Conservation (phyloP, 2,329 filamentous ascomycete species). For the Fusarium nygamai region DNA sequence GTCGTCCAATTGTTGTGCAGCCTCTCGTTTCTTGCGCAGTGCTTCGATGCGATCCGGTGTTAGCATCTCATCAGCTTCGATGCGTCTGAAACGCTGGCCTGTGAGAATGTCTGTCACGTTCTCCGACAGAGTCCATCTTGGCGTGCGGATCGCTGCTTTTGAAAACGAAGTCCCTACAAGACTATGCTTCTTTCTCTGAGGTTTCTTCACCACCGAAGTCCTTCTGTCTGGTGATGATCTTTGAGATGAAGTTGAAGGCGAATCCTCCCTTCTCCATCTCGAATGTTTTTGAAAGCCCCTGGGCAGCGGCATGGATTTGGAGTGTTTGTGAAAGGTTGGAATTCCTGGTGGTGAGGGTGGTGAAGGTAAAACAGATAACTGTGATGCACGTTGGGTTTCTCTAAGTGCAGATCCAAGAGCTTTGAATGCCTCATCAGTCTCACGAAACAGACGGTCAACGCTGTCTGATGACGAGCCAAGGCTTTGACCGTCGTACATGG, state of each 20-base stretch:
- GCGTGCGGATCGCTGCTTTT: slow-evolving; percentile 33
- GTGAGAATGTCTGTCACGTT: slow-evolving; percentile 67
- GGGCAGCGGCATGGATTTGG: slow-evolving; percentile 40
- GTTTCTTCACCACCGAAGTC: slow-evolving; percentile 53
- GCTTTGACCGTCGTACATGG: slow-evolving; percentile 31
- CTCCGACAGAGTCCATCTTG: slow-evolving; percentile 64
- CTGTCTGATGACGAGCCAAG: slow-evolving; percentile 47
- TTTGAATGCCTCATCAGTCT: slow-evolving; percentile 62
- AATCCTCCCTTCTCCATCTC: slow-evolving; percentile 20
- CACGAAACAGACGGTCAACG: slow-evolving; percentile 57
- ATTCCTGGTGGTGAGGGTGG: slow-evolving; percentile 32
- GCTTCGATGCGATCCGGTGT: slow-evolving; percentile 62
- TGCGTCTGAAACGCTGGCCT: slow-evolving; percentile 62
- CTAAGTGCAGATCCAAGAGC: slow-evolving; percentile 55
- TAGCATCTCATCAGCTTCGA: slow-evolving; percentile 69
- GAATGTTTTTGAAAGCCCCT: slow-evolving; percentile 27
- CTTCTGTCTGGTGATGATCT: slow-evolving; percentile 39
- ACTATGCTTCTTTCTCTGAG: slow-evolving; percentile 52
- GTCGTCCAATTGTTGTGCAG: slow-evolving; percentile 37
- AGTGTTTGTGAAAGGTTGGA: slow-evolving; percentile 24
- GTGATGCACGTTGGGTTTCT: slow-evolving; percentile 44
- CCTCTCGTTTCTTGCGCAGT: slow-evolving; percentile 51
- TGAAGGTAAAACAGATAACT: slow-evolving; percentile 19
- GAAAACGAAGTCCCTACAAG: slow-evolving; percentile 17
- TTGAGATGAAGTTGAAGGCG: slow-evolving; percentile 17